phyloP scores from a whole-genome alignment of 176 grass and related monocot genomes.

The Luzula sylvatica region DNA sequence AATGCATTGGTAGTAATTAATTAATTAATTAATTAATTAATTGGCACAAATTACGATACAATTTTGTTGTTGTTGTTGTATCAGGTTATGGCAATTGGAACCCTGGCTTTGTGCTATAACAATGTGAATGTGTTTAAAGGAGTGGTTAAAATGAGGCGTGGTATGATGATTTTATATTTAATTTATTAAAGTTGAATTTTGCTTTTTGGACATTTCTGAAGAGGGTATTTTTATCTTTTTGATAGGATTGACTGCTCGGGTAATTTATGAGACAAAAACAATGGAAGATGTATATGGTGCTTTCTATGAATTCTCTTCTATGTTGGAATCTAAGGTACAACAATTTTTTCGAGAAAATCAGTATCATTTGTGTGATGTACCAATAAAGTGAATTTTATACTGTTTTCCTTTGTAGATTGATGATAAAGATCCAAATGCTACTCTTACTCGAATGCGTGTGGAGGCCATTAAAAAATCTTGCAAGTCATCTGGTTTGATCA shows the following conservation, averaged over 20 bases:
- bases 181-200: too few relatives aligned
- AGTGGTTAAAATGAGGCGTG: slow-evolving; percentile 94
- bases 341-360: neutral
- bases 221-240: slow-evolving; percentile 6
- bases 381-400: neutral
- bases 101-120: slow-evolving; percentile 81
- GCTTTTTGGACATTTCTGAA: neutral
- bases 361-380: neutral
- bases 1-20: neutral
- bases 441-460: slow-evolving; percentile 42
- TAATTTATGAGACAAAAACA: slow-evolving; percentile 61
- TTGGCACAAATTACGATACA: neutral
- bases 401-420: slow-evolving; percentile 29
- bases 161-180: slow-evolving; percentile 48
- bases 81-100: slow-evolving; percentile 98
- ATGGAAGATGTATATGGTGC: slow-evolving; percentile 72
- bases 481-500: slow-evolving; percentile 49
- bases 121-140: slow-evolving; percentile 83
- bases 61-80: slow-evolving; percentile 12
- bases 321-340: slow-evolving; percentile 73
- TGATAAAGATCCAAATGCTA: slow-evolving; percentile 49
- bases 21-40: neutral
- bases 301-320: slow-evolving; percentile 73
- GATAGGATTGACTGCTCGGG: slow-evolving; percentile 66
- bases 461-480: slow-evolving; percentile 62